phyloP scores from a whole-genome alignment of 1,139 yeast genomes.

The Geotrichum candidum region DNA sequence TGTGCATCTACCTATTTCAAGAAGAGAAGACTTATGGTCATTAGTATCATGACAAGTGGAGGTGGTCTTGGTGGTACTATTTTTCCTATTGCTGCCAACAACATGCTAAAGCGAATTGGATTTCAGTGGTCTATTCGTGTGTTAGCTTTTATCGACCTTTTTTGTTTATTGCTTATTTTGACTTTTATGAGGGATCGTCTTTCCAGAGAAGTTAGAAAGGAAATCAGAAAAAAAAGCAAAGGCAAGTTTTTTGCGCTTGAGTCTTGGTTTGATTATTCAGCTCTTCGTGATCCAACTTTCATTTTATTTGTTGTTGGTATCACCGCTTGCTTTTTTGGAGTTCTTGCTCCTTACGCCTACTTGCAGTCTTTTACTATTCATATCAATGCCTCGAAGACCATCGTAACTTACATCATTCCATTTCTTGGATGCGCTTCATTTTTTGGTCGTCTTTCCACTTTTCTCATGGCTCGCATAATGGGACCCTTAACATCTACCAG shows the following conservation, averaged over 20 bases:
- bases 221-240: slow-evolving; percentile 2
- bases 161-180: slow-evolving; percentile 1
- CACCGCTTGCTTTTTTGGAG: slow-evolving; percentile 12
- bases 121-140: slow-evolving; percentile 45
- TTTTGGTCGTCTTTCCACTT: slow-evolving; percentile 14
- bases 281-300: slow-evolving; percentile 14
- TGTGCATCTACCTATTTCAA: slow-evolving; percentile 34
- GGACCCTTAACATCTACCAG: slow-evolving; percentile 15
- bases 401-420: slow-evolving; percentile 13
- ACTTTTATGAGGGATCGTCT: slow-evolving; percentile 13
- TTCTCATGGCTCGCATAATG: slow-evolving; percentile 4
- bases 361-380: slow-evolving; percentile 14
- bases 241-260: slow-evolving; percentile 10
- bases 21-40: slow-evolving; percentile 47
- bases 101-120: slow-evolving; percentile 39
- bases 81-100: slow-evolving; percentile 39
- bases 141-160: slow-evolving; percentile 26
- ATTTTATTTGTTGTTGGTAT: slow-evolving; percentile 12
- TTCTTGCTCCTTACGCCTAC: slow-evolving; percentile 12
- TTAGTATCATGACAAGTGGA: slow-evolving; percentile 51
- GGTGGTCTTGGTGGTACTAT: slow-evolving; percentile 56
- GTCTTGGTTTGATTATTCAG: slow-evolving; percentile 14
- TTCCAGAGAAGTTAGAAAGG: slow-evolving; percentile 4
- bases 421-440: slow-evolving; percentile 9
- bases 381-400: neutral